Base-by-base conservation (phyloP, 495 filamentous ascomycete species). In the Penicillium coffeae region DNA sequence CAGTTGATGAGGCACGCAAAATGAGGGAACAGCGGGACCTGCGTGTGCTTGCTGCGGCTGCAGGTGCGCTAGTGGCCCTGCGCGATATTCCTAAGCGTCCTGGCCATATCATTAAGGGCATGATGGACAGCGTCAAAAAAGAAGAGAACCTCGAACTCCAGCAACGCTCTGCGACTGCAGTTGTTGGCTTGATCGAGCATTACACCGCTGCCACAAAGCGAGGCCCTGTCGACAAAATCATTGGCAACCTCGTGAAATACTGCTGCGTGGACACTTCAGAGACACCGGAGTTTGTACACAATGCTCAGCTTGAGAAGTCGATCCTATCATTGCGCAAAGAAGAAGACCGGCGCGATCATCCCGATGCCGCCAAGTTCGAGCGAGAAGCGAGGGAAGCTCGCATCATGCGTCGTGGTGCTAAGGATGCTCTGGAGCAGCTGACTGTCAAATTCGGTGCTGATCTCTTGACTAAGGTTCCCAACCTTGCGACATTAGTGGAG, bases 41-140 rank as follows among this genome's bases (percentile, higher is more conserved):
- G 55, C 89, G 93, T 45, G 87, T 97, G 58, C 75, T 81, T 57
- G 88, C 94, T 14, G 87, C 91, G 18, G 90, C 89, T 21, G 88
- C 94, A 12, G 85, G 86, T 43, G 94, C 93, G 3, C 65, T 96
- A 48, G 84, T 97, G 27, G 87, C 89, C n/a, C 80, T 96, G 63
- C 81, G 82, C 22, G 77, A 87, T 20, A 75, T 94, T 3, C 91
- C 94, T 3, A 96, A 95, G 76, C 96, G 93, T 60, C 88, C 93
- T 12, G 86, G 84, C 43, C 76, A 82, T 27, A 82, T 95, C 14
- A 96, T 98, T 70, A 95, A 95, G 69, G 86, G 82, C 15, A 87
- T 96, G 67, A 98, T 97, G 92, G 93, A 98, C 56, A 96, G 91
- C 61, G 82, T 97, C 64, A 97, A 97, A 72, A 80, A 82, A 22